phyloP scores from a whole-genome alignment of 2,329 filamentous ascomycete genomes.

The Penicillium sp. region DNA sequence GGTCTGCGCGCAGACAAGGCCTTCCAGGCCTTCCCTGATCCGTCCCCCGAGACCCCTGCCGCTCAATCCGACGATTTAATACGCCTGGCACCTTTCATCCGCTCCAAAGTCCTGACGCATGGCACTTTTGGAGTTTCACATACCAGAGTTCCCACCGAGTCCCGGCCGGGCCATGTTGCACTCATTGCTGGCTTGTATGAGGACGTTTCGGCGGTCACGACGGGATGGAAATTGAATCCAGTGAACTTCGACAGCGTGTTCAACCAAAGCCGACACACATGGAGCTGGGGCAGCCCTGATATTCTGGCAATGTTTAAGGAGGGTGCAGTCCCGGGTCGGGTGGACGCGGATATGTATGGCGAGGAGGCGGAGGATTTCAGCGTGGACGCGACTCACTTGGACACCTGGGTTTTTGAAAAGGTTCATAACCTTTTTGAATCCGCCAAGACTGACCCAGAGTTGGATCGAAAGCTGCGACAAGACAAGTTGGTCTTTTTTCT shows the following conservation, averaged over 20 bases:
- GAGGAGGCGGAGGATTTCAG: constrained; percentile 88
- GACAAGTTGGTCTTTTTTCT: constrained; percentile 94
- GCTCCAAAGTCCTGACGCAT: constrained; percentile 78
- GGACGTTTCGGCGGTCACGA: constrained; percentile 94
- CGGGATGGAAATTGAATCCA: constrained; percentile 96
- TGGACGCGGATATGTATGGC: constrained; percentile 80
- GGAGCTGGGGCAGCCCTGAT: constrained; percentile 98
- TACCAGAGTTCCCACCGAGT: constrained; percentile 94
- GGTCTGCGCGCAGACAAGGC: constrained; percentile 96
- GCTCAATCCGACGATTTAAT: constrained; percentile 49
- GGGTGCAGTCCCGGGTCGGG: constrained; percentile 78
- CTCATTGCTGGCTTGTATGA: constrained; percentile 95
- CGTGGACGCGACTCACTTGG: constrained; percentile 69
- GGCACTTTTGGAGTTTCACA: constrained; percentile 97
- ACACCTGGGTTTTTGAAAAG: constrained; percentile 92
- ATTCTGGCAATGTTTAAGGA: constrained; percentile 96
- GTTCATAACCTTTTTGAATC: constrained; percentile 81
- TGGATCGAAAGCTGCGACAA: constrained; percentile 65
- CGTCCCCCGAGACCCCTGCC: constrained; percentile 52
- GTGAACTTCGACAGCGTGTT: constrained; percentile 99
- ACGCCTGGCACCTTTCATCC: constrained; percentile 82
- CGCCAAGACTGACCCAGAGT: constrained; percentile 68
- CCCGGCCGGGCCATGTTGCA: constrained; percentile 90
- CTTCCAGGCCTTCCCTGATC: constrained; percentile 87
- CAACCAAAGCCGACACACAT: constrained; percentile 92